Percentiles rank a stretch among this genome's conserved stretches.
Evolutionary conservation across 176 grass and related monocot species (phyloP).

Genomic region (Cenchrus americanus): DNA sequence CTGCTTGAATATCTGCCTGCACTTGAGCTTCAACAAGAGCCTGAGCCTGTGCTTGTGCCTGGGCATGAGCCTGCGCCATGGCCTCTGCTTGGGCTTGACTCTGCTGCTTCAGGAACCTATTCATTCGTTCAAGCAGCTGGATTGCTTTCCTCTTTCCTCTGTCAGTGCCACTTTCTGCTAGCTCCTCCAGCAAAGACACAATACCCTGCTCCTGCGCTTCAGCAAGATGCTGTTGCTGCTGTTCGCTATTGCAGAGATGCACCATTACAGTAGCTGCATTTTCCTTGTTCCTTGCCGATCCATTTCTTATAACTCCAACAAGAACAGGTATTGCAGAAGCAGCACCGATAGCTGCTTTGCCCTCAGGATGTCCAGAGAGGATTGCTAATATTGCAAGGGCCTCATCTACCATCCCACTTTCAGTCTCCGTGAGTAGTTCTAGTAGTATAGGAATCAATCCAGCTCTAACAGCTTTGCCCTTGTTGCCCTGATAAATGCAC

Average conservation of each 20-base stretch:
- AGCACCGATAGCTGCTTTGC: conserved; percentile 67
- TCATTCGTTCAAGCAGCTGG: conserved; percentile 71
- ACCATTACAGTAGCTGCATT: conserved; percentile 83
- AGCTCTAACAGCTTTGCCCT: conserved; percentile 81
- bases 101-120: conserved; percentile 70
- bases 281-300: conserved; percentile 86
- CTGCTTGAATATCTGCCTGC: conserved; percentile 36
- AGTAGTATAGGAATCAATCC: conserved; percentile 76
- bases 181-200: conserved; percentile 68
- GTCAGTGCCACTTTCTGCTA: conserved; percentile 69
- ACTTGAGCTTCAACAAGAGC: conserved; percentile 28
- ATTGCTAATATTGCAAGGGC: conserved; percentile 85
- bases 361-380: conserved; percentile 79
- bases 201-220: conserved; percentile 75
- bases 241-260: conserved; percentile 82
- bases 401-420: conserved; percentile 76
- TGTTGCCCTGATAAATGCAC: conserved; percentile 95
- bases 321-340: conserved; percentile 67
- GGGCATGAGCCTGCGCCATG: conserved; percentile 32
- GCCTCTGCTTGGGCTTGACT: conserved; percentile 59
- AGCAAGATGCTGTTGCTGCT: conserved; percentile 69
- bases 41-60: conserved; percentile 24
- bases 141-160: conserved; percentile 85
- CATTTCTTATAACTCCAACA: conserved; percentile 71
- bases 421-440: conserved; percentile 59